Evolutionary conservation across 306 rosid genomes (phyloP).

Genomic region (Vigna reflexopilosa): DNA sequence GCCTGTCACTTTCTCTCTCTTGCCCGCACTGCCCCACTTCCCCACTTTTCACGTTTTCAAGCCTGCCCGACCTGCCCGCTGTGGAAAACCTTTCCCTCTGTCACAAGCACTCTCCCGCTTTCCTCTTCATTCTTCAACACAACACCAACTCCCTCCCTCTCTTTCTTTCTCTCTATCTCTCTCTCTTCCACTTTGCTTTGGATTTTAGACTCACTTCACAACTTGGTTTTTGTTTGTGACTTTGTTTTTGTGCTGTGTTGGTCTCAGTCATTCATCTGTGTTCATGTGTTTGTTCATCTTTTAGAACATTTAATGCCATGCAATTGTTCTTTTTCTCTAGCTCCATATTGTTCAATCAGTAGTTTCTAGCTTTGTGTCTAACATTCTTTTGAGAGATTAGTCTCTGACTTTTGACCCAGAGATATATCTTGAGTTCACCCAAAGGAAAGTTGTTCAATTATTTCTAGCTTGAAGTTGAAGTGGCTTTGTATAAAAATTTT

Average conservation of each 20-base stretch:
- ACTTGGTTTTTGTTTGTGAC: background rate
- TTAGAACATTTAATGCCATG: conserved; percentile 4
- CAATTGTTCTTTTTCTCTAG: background rate
- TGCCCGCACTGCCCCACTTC: conserved; percentile 46
- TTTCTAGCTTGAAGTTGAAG: conserved; percentile 1
- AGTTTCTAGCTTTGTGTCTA: background rate
- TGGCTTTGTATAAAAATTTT: conserved; percentile 16
- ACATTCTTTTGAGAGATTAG: conserved; percentile 18
- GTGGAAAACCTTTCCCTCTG: conserved; percentile 49
- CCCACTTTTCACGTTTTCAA: conserved; percentile 43
- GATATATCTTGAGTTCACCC: background rate
- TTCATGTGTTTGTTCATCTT: conserved; percentile 41
- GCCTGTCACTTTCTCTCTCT: conserved; percentile 47
- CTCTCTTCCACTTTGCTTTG: conserved; percentile 23
- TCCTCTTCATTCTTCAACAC: conserved; percentile 18
- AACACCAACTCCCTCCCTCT: conserved; percentile 31
- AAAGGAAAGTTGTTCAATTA: conserved; percentile 29
- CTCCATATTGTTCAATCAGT: conserved; percentile 36
- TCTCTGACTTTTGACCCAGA: background rate
- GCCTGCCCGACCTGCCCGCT: conserved; percentile 51
- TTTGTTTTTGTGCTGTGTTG: background rate
- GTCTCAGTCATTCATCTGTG: background rate
- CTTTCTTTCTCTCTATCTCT: conserved; percentile 25
- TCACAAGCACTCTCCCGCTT: conserved; percentile 48
- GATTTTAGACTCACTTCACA: background rate